Base-by-base conservation (phyloP, 768 basidiomycete genomes). In the Pisolithus marmoratus region DNA sequence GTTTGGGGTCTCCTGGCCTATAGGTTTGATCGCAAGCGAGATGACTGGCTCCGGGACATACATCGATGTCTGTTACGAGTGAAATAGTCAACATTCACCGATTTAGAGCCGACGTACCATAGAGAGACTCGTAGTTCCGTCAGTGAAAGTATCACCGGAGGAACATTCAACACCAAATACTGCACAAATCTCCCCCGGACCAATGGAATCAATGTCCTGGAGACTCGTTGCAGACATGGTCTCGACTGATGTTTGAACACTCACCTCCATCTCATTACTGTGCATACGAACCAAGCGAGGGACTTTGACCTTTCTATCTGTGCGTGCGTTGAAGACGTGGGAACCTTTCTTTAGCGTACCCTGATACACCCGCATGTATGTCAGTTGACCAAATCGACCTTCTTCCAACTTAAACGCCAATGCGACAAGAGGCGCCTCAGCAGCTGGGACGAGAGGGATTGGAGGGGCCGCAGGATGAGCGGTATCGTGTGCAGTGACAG, bases 91-190 rank as follows among this genome's bases (percentile, higher is more conserved):
- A 19, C 47, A 4, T 20, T 17, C 8, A 23, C 22, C 27, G 38
- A 6, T 17, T 5, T 8, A 49, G 12, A 38, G 0, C 3, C 15
- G 31, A 69, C 81, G 36, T 45, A 94, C 94, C 95, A 98, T 98
- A 0, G 96, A 91, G 71, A 82, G 94, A 27, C 77, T 85, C 0
- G 89, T 89, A 1, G 87, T 82, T 8, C 95, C 86, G 65, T 98
- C 96, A 0, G 90, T 96, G 70, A 99, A 98, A 0, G 95, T 97
- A 70, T 99, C 96, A 14, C 96, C 95, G 15, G 92, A 90, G 0
- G 94, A 92, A 64, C 96, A 99, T 58, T 99, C 96, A 29, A 99
- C 91, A 61, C 96, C 96, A 61, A 99, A 99, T 69, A 96, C 96
- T 46, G 96, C 96, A 65, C 96, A 98, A 57, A 99, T 99, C 77